Evolutionary conservation across 2,329 filamentous ascomycete genomes (phyloP), one percentile per base, ranked within the genome.

Genomic region (Spiromastix sp.): DNA sequence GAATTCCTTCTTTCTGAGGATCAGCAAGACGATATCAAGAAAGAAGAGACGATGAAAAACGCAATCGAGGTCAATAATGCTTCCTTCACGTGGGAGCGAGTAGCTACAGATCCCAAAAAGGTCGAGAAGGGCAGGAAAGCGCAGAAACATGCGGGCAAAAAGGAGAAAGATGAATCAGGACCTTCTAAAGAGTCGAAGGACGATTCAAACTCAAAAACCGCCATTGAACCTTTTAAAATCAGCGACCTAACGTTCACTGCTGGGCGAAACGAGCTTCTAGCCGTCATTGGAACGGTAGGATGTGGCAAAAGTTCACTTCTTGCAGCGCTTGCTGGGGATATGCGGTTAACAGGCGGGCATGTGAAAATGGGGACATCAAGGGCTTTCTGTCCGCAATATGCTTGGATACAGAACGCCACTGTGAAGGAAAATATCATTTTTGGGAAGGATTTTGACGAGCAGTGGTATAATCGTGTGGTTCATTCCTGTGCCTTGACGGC

Each of bases 331-430:
- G 89, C 87, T 1, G 89, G 91, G 16, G 89, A 96, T 44, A 96
- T 96, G 89, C 77, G 86, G 29, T 81, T 80, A 55, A 93, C 83
- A 0, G 64, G 62, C 3, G 86, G 86, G 8, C 71, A 80, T 24
- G 72, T 93, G 4, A 71, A 75, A 0, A 72, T 91, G 47, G 84
- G 87, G 26, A 85, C 85, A 0, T 79, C 77, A 3, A 71, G 87
- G 42, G 85, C 89, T 0, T 95, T 94, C 50, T 96, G 91, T 46
- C 89, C 89, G 0, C 89, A 98, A 54, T 94, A 94, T 52, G 85
- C 91, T 0, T 98, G 91, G 91, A 94, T 98, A 32, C 89, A 96
- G 54, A 96, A 96, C 51, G 72, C 85, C 0, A 84, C 81, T 1
- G 73, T 96, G 3, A 78, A 77, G 42, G 77, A 94, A 21, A 98